Percentiles rank a stretch among this genome's conserved stretches.
phyloP scores from a whole-genome alignment of 495 filamentous ascomycete species.

The Aspergillus funiculosus region DNA sequence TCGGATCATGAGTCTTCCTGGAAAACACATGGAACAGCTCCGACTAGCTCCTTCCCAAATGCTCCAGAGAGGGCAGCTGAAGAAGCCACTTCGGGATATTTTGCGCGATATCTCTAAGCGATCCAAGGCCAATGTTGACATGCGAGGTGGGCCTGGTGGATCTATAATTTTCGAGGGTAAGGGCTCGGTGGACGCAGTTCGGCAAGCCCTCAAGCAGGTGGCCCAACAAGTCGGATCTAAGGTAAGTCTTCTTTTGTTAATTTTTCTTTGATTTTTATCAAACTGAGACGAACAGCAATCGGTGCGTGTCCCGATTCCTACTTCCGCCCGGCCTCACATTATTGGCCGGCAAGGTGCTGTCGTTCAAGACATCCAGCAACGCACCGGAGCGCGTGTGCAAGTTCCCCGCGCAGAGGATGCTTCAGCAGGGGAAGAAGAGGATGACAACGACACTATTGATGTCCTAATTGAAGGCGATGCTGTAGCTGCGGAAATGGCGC shows the following conservation, averaged over 20 bases:
- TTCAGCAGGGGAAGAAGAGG: constrained; percentile 46
- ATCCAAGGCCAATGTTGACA: constrained; percentile 77
- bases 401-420: constrained; percentile 71
- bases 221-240: constrained; percentile 78
- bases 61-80: constrained; percentile 66
- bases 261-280: not conserved
- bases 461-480: constrained; percentile 87
- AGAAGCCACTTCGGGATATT: constrained; percentile 74
- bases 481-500: constrained; percentile 72
- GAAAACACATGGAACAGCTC: constrained; percentile 70
- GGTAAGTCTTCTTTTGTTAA: constrained; percentile 40
- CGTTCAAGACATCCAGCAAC: constrained; percentile 78
- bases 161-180: constrained; percentile 72
- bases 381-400: constrained; percentile 80
- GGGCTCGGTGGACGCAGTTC: constrained; percentile 69
- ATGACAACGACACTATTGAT: constrained; percentile 77
- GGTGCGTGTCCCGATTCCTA: constrained; percentile 69
- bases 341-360: constrained; percentile 89
- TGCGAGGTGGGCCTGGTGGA: constrained; percentile 60
- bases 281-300: constrained; percentile 50
- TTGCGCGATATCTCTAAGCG: constrained; percentile 81
- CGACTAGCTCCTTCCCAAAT: constrained; percentile 66
- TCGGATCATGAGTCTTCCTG: constrained; percentile 63
- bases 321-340: constrained; percentile 74
- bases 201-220: constrained; percentile 79